phyloP scores from a whole-genome alignment of 1,284 basidiomycete species.

The Wolfiporia cocos region DNA sequence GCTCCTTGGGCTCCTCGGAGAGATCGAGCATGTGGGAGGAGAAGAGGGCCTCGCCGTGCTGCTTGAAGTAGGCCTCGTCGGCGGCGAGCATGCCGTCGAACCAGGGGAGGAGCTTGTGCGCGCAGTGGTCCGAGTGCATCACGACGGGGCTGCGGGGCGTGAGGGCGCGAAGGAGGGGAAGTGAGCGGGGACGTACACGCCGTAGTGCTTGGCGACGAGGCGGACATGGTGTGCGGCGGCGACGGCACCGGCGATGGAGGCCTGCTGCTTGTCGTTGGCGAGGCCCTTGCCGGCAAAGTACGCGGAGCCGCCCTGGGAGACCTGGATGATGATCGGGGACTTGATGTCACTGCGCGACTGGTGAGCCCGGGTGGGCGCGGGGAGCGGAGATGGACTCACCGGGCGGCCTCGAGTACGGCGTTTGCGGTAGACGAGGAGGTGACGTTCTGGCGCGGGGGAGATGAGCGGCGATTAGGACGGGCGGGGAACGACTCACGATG shows the following conservation, averaged over 20 bases:
- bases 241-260: slow-evolving; percentile 89
- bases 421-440: slow-evolving; percentile 87
- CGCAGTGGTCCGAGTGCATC: slow-evolving; percentile 99
- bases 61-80: slow-evolving; percentile 91
- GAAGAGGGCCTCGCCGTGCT: slow-evolving; percentile 89
- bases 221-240: slow-evolving; percentile 94
- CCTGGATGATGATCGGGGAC: slow-evolving; percentile 96
- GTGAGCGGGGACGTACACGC: slow-evolving; percentile 50
- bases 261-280: slow-evolving; percentile 93
- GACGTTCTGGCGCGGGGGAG: slow-evolving; percentile 52
- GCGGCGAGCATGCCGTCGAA: slow-evolving; percentile 99
- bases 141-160: slow-evolving; percentile 79
- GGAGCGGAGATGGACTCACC: slow-evolving; percentile 35
- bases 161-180: slow-evolving; percentile 1
- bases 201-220: slow-evolving; percentile 83
- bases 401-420: slow-evolving; percentile 84
- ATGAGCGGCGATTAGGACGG: slow-evolving; percentile 9
- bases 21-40: slow-evolving; percentile 99
- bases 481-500: slow-evolving; percentile 48
- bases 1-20: slow-evolving; percentile 95
- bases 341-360: slow-evolving; percentile 67
- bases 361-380: slow-evolving; percentile 1
- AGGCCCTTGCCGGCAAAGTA: slow-evolving; percentile 98
- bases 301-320: slow-evolving; percentile 95
- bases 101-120: slow-evolving; percentile 97